Evolutionary conservation across 2,329 filamentous ascomycete species (phyloP), one percentile per base, ranked within the genome.

Genomic region (Geosmithia flava): DNA sequence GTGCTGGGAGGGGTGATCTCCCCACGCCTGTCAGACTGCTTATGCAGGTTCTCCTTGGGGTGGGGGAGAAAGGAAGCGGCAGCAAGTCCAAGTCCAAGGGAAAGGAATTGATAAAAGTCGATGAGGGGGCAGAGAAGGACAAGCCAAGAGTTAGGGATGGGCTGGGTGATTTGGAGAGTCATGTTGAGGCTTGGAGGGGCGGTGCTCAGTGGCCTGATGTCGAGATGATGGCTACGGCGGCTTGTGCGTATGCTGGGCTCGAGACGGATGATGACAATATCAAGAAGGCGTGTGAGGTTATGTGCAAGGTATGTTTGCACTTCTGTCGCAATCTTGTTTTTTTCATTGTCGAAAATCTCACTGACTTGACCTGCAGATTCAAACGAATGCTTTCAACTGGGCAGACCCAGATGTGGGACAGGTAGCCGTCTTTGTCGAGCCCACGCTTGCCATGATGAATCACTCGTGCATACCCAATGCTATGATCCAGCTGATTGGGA

Each of bases 381-480:
- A 78, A 57, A 78, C 77, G 39, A 83, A 83, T 60, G 69, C 76
- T 3, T 83, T 83, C 57, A 75, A 77, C 55, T 66, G 75, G 47
- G 66, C 67, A 23, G 76, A 81, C 47, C 59, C 63, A 2, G 76
- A 81, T 54, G 59, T 73, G 7, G 72, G 68, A 1, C 66, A 73
- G 48, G 66, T 71, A 1, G 78, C 76, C 20, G 64, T 80, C 29
- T 81, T 77, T 51, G 62, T 82, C 39, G 74, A 80, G 52, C 67
- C 74, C 1, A 68, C 60, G 3, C 63, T 80, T 42, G 74, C 77
- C 50, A 78, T 81, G 71, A 69, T 70, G 20, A 83, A 83, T 52
- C 80, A 83, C 57, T 78, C 77, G 0, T 83, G 80, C 52, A 58
- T 72, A 2, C 79, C 79, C 3, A 82, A 80, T 53, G 76, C 78